These are phyloP conservation scores for Aspergillus sp. DNA, from an alignment of 2,329 filamentous ascomycete species.

Conservation along the genomic window DNA sequence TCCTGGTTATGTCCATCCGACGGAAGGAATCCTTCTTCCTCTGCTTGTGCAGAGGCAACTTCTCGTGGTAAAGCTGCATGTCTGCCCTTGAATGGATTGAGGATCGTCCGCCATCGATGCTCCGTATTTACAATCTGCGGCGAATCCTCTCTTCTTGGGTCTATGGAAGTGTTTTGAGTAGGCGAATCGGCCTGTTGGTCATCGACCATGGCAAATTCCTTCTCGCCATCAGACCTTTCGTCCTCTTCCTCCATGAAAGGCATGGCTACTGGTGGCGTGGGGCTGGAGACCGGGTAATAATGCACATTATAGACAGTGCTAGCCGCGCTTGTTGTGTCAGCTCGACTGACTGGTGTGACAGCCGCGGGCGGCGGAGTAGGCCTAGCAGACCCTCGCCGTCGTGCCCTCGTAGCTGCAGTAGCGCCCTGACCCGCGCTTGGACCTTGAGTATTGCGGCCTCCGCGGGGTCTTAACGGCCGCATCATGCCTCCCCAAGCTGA, in stretches of 20 bases:
- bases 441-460: slow-evolving; percentile 23
- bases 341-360: slow-evolving; percentile 58
- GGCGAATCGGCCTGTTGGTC: slow-evolving; percentile 8
- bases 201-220: slow-evolving; percentile 23
- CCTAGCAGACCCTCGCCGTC: slow-evolving; percentile 21
- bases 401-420: slow-evolving; percentile 12
- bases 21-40: slow-evolving; percentile 35
- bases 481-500: slow-evolving; percentile 43
- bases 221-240: slow-evolving; percentile 25
- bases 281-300: slow-evolving; percentile 56
- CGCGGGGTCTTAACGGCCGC: slow-evolving; percentile 37
- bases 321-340: slow-evolving; percentile 61
- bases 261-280: slow-evolving; percentile 44
- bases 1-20: slow-evolving; percentile 27
- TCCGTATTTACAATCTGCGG: slow-evolving; percentile 33
- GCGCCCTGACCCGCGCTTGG: slow-evolving; percentile 17
- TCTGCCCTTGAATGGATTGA: slow-evolving; percentile 60
- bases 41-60: slow-evolving; percentile 57
- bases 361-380: slow-evolving; percentile 49
- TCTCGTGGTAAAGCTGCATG: slow-evolving; percentile 60
- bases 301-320: slow-evolving; percentile 65
- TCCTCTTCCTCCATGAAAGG: slow-evolving; percentile 35
- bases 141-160: slow-evolving; percentile 31
- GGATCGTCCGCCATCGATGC: slow-evolving; percentile 50
- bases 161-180: slow-evolving; percentile 18